Evolutionary conservation across 768 basidiomycete species (phyloP), one percentile per base, ranked within the genome.

Genomic region (Gloeopeniophorella convolvens): DNA sequence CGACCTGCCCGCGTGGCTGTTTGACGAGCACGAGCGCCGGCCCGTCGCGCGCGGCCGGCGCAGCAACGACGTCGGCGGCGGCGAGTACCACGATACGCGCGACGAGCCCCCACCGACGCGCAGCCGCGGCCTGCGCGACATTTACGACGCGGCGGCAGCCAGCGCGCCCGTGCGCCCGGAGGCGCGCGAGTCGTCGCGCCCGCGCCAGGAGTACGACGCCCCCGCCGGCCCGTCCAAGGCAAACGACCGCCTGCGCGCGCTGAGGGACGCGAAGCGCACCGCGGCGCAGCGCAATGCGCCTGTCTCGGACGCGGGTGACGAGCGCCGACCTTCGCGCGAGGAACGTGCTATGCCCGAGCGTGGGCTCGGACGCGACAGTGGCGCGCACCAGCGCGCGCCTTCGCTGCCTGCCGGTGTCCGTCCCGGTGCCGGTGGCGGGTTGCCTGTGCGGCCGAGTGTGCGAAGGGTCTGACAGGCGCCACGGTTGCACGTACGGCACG

Each of bases 1-100:
- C 24, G 82, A 84, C 59, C 72, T 85, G 16, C 82, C 84, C 9
- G 66, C 70, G 7, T 85, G 83, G 83, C 70, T 86, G 15, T 84
- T 85, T 50, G 73, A 73, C 36, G 78, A 75, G 47, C 70, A 66
- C 34, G 82, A 84, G 58, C 73, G 78, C 35, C 70, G 70, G 51
- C 55, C 62, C 35, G 46, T 59, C 8, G 56, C 45, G 39, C 59
- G 50, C 35, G 35, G 23, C 57, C 58, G 30, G 39, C 65, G 40
- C 33, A 56, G n/a, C 12, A 30, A 51, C 59, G 2, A 53, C 16
- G 58, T 37, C 45, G 36, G 30, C 15, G 35, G 24, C 23, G 23
- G 32, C 41, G 37, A 54, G 33, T 51, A 55, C n/a, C 48, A 60
- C 13, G 50, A 55, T 24, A 47, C 53, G 31, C 52, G 56, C 40